Evolutionary conservation across 192 early-diverging fungal species (phyloP).

Genomic region (Rhizophlyctis rosea): DNA sequence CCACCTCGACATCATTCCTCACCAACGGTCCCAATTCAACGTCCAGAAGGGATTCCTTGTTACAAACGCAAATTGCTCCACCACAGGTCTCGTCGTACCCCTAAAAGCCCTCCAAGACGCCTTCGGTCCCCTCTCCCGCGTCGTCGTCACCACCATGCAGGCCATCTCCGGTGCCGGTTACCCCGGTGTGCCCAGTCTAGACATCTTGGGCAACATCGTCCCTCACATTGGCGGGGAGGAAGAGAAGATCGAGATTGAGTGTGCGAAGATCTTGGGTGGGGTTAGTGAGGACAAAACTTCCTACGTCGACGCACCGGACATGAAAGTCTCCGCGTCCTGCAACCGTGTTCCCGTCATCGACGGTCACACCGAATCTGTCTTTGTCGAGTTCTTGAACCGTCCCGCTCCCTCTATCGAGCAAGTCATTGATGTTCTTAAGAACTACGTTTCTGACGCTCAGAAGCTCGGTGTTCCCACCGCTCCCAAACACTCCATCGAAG

Average conservation of each 20-base stretch:
- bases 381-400: slow-evolving; percentile 72
- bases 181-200: slow-evolving; percentile 91
- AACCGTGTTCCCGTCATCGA: slow-evolving; percentile 96
- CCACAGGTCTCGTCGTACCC: slow-evolving; percentile 92
- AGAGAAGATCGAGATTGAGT: slow-evolving; percentile 95
- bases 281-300: slow-evolving; percentile 39
- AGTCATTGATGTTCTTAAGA: slow-evolving; percentile 64
- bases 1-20: slow-evolving; percentile 78
- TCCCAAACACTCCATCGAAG: slow-evolving; percentile 71
- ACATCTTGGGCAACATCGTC: slow-evolving; percentile 95
- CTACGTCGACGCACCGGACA: slow-evolving; percentile 51
- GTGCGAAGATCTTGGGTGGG: slow-evolving; percentile 84
- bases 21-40: slow-evolving; percentile 62
- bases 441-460: slow-evolving; percentile 82
- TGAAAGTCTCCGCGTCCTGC: slow-evolving; percentile 89
- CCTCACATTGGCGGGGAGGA: slow-evolving; percentile 95
- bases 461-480: slow-evolving; percentile 73
- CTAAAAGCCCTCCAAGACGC: slow-evolving; percentile 73
- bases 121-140: slow-evolving; percentile 80
- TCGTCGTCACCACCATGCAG: slow-evolving; percentile 90
- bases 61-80: slow-evolving; percentile 99
- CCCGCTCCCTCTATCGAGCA: slow-evolving; percentile 71
- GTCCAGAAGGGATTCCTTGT: slow-evolving; percentile 77
- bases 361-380: slow-evolving; percentile 90
- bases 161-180: slow-evolving; percentile 97